A percentile compares a stretch with the other conserved stretches of the same genome.
These are phyloP conservation scores for Daldinia grandis DNA, from an alignment of 495 filamentous ascomycete species.

Conservation along the genomic window DNA sequence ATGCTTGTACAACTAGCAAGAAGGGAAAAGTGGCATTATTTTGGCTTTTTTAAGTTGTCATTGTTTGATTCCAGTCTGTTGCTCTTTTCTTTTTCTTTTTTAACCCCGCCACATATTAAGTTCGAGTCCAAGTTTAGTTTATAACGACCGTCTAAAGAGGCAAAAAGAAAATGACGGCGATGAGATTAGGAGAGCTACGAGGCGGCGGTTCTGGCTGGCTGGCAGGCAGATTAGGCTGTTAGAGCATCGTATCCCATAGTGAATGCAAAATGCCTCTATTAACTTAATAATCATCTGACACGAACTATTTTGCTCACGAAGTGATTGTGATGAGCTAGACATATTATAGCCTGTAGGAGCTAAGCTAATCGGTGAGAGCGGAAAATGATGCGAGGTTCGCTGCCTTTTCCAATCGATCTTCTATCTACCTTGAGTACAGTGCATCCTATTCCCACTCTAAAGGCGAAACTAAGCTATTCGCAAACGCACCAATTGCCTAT, in stretches of 20 bases:
- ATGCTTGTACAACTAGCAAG: conserved; percentile 15
- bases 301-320: neutral
- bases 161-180: neutral
- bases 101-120: neutral
- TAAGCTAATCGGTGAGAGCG: neutral
- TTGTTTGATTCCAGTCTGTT: neutral
- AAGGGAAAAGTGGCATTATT: conserved; percentile 4
- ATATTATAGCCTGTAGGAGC: neutral
- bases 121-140: neutral
- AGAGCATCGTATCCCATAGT: conserved; percentile 1
- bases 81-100: neutral
- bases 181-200: neutral
- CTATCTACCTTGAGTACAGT: no score
- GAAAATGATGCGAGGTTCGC: neutral
- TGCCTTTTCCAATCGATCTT: neutral
- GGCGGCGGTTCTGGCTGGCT: conserved; percentile 2
- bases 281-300: neutral
- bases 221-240: neutral
- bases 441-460: neutral
- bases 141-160: neutral
- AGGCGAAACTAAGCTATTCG: neutral
- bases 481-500: neutral
- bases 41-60: conserved; percentile 2
- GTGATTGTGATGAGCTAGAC: neutral
- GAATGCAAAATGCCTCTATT: conserved; percentile 8